Base-by-base conservation (phyloP, 1,284 basidiomycete genomes). In the Meira miltonrushii region DNA sequence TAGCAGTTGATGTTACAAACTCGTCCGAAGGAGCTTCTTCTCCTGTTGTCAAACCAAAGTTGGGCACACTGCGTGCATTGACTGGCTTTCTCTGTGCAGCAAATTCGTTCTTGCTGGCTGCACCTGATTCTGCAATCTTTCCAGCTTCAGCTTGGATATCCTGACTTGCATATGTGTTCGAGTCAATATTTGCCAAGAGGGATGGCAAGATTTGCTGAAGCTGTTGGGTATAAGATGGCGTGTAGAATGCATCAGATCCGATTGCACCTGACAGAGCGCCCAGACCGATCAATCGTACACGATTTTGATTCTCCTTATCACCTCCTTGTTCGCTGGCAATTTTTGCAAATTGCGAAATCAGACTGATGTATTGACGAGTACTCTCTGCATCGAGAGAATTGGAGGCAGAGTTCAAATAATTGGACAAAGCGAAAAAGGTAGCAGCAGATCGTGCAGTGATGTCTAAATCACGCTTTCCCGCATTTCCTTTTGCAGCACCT, bases 401-500 rank as follows among this genome's bases (percentile, higher is more conserved):
- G 49, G 65, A 64, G 25, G 68, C 57, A 25, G 91, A 90, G 68
- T 92, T 88, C 8, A 92, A 90, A 71, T 87, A 94, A 6, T 90
- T 92, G n/a, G 90, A 88, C 85, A 92, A 92, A 0, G 91, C 88
- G 12, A 87, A 88, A 72, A 97, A 93, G 61, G 91, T 84, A 71
- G 84, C 88, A 9, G 91, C 90, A 7, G 89, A 86, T 68, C 90
- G 85, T 1, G 89, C 88, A 54, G 85, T 83, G 25, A 96, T 85
- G 77, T 96, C 94, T 33, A 93, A 80, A 78, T 98, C 93, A 64
- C 76, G 63, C 40, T 54, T 58, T 19, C 60, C 60, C 2, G 63
- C 60, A 23, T 56, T 55, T 1, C 60, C 46, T 23, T 57, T 59
- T 43, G 60, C 46, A 47, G 86, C 81, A 60, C 90, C 77, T 9